Evolutionary conservation across 441 rosid genomes (phyloP).

Genomic region (Manihot esculenta): DNA sequence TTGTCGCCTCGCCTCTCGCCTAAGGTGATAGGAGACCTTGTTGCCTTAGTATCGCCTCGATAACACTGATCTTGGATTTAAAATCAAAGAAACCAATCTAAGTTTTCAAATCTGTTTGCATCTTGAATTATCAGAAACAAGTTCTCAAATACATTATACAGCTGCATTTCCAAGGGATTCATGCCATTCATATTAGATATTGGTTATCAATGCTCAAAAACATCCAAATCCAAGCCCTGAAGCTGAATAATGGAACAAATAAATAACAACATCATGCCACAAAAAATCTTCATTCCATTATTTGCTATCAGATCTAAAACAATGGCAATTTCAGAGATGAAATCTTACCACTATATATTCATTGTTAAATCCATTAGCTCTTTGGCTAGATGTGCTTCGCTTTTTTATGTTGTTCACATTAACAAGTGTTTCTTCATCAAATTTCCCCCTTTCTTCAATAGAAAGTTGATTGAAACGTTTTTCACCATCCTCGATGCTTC

Average conservation of each 20-base stretch:
- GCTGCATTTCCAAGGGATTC: not conserved
- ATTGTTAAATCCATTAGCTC: constrained; percentile 67
- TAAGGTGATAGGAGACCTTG: too few relatives aligned
- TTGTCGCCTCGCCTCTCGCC: too few relatives aligned
- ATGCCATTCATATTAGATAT: not conserved
- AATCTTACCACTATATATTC: constrained; percentile 83
- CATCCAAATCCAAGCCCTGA: not conserved
- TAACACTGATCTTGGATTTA: too few relatives aligned
- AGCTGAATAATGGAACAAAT: not conserved
- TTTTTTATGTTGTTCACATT: constrained; percentile 74
- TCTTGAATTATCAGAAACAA: too few relatives aligned
- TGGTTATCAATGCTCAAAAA: not conserved
- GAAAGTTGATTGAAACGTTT: constrained; percentile 87
- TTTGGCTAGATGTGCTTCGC: constrained; percentile 52
- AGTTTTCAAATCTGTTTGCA: not conserved
- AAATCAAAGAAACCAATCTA: not conserved
- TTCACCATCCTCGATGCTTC: constrained; percentile 75
- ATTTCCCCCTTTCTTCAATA: constrained; percentile 92
- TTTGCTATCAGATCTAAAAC: not conserved
- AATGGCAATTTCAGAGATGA: constrained; percentile 14
- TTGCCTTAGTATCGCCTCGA: too few relatives aligned
- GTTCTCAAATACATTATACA: too few relatives aligned
- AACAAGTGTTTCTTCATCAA: constrained; percentile 91
- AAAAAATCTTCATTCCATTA: not conserved
- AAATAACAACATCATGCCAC: not conserved